Percentiles rank a stretch among this genome's conserved stretches.
phyloP scores from a whole-genome alignment of 1,284 basidiomycete species.

The Dichomitus squalens region DNA sequence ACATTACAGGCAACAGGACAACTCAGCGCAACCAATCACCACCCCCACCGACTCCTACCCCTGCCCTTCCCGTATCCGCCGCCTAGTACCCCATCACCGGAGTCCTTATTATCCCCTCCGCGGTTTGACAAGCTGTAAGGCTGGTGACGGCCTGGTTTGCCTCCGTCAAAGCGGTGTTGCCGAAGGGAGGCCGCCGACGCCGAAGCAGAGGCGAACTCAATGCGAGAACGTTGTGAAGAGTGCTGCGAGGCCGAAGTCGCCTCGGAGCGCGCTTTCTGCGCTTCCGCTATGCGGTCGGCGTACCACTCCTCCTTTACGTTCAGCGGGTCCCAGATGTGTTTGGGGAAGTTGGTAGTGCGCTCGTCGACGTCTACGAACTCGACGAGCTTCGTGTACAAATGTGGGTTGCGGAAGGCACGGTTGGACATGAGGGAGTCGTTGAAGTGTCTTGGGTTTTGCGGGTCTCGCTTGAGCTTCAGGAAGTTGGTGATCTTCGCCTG shows the following conservation, averaged over 20 bases:
- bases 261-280: conserved; percentile 62
- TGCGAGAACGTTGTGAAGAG: conserved; percentile 54
- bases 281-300: conserved; percentile 57
- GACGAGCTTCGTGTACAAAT: conserved; percentile 91
- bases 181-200: conserved; percentile 13
- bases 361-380: conserved; percentile 92
- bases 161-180: neutral
- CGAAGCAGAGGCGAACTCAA: conserved; percentile 49
- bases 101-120: neutral
- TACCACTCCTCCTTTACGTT: conserved; percentile 66
- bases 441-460: conserved; percentile 79
- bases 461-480: conserved; percentile 66
- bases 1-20: neutral
- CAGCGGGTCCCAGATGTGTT: conserved; percentile 68
- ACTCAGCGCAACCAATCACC: neutral
- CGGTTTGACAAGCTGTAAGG: conserved; percentile 13
- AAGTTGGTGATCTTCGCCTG: conserved; percentile 84
- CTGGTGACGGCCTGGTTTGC: conserved; percentile 13
- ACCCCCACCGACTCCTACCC: conserved; percentile 24
- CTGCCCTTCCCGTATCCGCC: conserved; percentile 22
- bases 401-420: conserved; percentile 92
- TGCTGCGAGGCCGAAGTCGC: conserved; percentile 51
- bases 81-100: conserved; percentile 18
- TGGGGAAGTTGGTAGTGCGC: conserved; percentile 77
- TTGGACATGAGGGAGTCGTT: conserved; percentile 92